Base-by-base conservation (phyloP, 2,329 filamentous ascomycete genomes). In the Aspergillus bombycis region DNA sequence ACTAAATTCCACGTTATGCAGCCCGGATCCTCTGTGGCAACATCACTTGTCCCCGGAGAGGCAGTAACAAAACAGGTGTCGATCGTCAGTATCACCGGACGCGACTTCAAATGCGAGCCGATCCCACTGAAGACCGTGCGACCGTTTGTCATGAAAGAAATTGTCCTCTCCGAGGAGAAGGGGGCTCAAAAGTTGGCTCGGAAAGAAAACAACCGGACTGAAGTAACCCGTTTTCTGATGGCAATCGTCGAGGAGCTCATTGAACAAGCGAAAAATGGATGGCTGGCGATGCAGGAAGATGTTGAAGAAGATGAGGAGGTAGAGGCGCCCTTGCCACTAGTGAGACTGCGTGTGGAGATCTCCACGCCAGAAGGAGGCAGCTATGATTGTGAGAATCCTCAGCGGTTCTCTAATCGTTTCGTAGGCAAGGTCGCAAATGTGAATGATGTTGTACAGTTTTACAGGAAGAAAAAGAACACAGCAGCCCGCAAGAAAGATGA, bases 1-100 rank as follows among this genome's bases (percentile, higher is more conserved):
- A 97, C 90, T 55, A 91, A 90, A 0, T 99, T 99, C 70, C 89
- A 95, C 70, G 94, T 99, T 67, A 97, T 99, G 88, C 95, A 99
- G 72, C 95, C 95, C 0, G 95, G 95, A 0, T 99, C 95, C 0
- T 98, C 95, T 0, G 91, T 99, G 0, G 95, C 94, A 0, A 99
- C 95, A 1, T 98, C 95, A 0, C 82, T 99, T 0, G 89, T 95
- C 10, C 90, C 91, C 0, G 94, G 94, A 32, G 95, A 99, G 79
- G 92, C 95, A 0, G 92, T 93, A 1, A 84, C 92, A 9, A 99
- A 99, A 75, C 91, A 98, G 62, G 92, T 98, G 8, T 89, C 93
- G 1, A 90, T 99, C 23, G 76, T 98, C 57, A 95, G 85, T 69
- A 82, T 99, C 58, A 95, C 89, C 0, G 94, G 94, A 10, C 91